Evolutionary conservation across 2,329 filamentous ascomycete species (phyloP), one percentile per base, ranked within the genome.

Genomic region (Arthrobotrys musiformis): DNA sequence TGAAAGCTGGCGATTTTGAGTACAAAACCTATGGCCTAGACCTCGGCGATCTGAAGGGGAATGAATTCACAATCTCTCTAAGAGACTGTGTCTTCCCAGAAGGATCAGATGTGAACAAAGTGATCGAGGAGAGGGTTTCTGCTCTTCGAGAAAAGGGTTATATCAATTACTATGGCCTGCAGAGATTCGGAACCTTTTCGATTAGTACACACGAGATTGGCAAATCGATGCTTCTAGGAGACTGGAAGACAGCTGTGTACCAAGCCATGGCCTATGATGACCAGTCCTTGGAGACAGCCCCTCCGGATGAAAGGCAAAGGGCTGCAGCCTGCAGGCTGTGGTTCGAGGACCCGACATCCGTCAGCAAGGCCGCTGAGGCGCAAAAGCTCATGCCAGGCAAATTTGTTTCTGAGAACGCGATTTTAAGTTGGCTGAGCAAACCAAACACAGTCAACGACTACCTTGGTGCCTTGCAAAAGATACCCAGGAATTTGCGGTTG

Each of bases 161-260:
- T 86, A 90, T 99, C 84, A 99, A 99, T 84, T 99, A 98, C 85
- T 99, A 94, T 82, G 95, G 95, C 7, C 89, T 98, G n/a, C 95
- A 99, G 84, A 90, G 95, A 24, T 99, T 99, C 81, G 95, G 95
- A 28, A 94, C 93, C 0, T 94, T 95, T 83, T 86, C 89, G 28
- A 91, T 92, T 11, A 92, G 93, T 35, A 99, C 95, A 0, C 93
- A 98, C 81, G 88, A 90, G 44, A 86, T 97, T 60, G 95, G 95
- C 58, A 89, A 91, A 82, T 90, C 92, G 82, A 93, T 99, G 82
- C 87, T 99, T 0, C 88, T 92, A 80, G 91, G 89, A 30, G 90
- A 97, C 81, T 93, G 93, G 80, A 88, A 94, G 82, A 92, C 89
- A 33, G 94, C 94, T 13, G 89, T 95, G 68, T 88, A 93, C 66